Evolutionary conservation across 768 basidiomycete genomes (phyloP).

Genomic region (Serpula lacrymans): DNA sequence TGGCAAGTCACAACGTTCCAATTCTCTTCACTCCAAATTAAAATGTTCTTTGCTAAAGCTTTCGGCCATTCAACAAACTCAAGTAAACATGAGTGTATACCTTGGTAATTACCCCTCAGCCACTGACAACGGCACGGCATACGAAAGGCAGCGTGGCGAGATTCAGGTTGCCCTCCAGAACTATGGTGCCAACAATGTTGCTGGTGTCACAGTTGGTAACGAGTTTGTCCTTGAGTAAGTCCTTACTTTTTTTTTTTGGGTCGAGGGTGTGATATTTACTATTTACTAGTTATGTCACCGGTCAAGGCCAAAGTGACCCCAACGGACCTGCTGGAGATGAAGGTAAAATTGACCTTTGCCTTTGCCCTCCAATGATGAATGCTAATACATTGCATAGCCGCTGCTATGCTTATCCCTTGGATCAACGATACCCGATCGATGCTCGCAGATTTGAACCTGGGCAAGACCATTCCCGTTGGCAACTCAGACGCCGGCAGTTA

Average conservation of each 20-base stretch:
- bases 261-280: constrained; percentile 1
- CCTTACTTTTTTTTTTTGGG: constrained; percentile 1
- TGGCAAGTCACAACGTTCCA: constrained; percentile 39
- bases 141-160: constrained; percentile 65
- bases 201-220: constrained; percentile 88
- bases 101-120: constrained; percentile 66
- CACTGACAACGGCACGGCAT: constrained; percentile 66
- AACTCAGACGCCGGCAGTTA: constrained; percentile 84
- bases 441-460: constrained; percentile 52
- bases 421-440: constrained; percentile 65
- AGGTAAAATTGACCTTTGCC: constrained; percentile 14
- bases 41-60: constrained; percentile 37
- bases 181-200: constrained; percentile 73
- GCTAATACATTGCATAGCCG: constrained; percentile 36
- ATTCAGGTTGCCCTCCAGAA: constrained; percentile 67
- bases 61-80: constrained; percentile 86
- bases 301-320: constrained; percentile 46
- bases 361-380: constrained; percentile 1
- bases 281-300: constrained; percentile 51
- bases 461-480: constrained; percentile 66
- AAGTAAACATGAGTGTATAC: constrained; percentile 80
- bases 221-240: constrained; percentile 81
- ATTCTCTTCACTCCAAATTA: background rate
- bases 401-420: constrained; percentile 55
- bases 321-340: constrained; percentile 56